These are phyloP conservation scores for Nakazawaea ernobii DNA, from an alignment of 805 yeast genomes.

Conservation along the genomic window DNA sequence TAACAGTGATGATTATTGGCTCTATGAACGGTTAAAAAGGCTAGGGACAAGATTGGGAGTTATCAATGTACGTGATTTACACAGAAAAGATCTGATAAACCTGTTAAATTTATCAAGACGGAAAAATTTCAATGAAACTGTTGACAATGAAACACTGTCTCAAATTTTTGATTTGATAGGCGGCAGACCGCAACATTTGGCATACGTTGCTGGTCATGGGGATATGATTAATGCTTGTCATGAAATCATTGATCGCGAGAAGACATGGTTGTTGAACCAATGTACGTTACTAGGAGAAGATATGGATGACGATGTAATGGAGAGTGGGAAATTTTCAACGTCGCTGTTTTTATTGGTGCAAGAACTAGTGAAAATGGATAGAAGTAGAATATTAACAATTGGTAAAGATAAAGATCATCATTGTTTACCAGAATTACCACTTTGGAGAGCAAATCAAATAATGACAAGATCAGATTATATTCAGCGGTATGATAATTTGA, in stretches of 20 bases:
- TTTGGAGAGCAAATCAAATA: slow-evolving; percentile 79
- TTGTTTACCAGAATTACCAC: slow-evolving; percentile 63
- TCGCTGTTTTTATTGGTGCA: slow-evolving; percentile 70
- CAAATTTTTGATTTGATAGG: slow-evolving; percentile 67
- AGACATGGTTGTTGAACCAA: slow-evolving; percentile 80
- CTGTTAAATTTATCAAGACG: slow-evolving; percentile 49
- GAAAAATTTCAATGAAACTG: slow-evolving; percentile 31
- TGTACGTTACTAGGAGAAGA: slow-evolving; percentile 71
- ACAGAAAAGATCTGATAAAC: slow-evolving; percentile 45
- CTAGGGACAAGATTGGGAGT: slow-evolving; percentile 73
- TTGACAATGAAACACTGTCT: slow-evolving; percentile 38
- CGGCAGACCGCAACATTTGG: slow-evolving; percentile 79
- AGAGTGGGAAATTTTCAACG: slow-evolving; percentile 67
- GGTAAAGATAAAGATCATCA: slow-evolving; percentile 25
- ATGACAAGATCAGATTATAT: slow-evolving; percentile 85
- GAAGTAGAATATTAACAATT: slow-evolving; percentile 22
- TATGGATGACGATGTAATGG: slow-evolving; percentile 91
- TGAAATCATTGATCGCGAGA: slow-evolving; percentile 68
- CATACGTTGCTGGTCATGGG: slow-evolving; percentile 57
- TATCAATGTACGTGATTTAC: slow-evolving; percentile 60
- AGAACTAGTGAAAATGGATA: slow-evolving; percentile 66
- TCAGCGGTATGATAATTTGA: slow-evolving; percentile 66
- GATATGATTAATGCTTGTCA: slow-evolving; percentile 60
- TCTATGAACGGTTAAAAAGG: slow-evolving; percentile 67
- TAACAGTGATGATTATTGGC: slow-evolving; percentile 84